Percentiles rank a stretch among this genome's conserved stretches.
These are phyloP conservation scores for Salix exigua DNA, from an alignment of 345 rosid species.

Conservation along the genomic window DNA sequence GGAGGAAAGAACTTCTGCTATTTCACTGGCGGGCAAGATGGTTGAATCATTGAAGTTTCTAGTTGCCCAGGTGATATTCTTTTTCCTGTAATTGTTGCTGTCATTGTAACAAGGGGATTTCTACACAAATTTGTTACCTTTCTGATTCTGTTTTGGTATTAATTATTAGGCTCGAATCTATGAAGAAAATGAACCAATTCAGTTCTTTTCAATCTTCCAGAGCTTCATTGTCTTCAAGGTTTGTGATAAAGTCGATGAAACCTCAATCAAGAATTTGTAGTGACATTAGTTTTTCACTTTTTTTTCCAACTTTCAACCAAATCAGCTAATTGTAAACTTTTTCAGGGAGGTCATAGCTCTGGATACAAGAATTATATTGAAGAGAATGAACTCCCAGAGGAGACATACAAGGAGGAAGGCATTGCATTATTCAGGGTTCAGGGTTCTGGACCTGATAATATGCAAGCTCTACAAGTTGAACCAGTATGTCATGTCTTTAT, in stretches of 20 bases:
- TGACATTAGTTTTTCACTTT: not conserved
- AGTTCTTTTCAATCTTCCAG: constrained; percentile 84
- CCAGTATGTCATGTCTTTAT: constrained; percentile 50
- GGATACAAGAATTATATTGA: constrained; percentile 73
- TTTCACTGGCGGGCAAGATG: constrained; percentile 78
- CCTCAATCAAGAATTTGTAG: not conserved
- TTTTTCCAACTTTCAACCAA: not conserved
- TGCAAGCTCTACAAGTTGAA: constrained; percentile 99
- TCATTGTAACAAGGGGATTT: constrained; percentile 3
- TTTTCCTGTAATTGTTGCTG: constrained; percentile 5
- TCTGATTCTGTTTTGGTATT: constrained; percentile 20
- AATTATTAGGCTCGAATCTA: constrained; percentile 67
- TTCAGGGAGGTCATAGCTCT: constrained; percentile 88
- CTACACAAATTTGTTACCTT: constrained; percentile 2
- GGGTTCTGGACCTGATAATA: constrained; percentile 97
- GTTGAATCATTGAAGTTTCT: constrained; percentile 81
- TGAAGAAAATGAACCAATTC: constrained; percentile 93
- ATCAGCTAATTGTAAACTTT: constrained; percentile 14
- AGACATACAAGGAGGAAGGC: constrained; percentile 71
- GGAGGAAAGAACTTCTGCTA: constrained; percentile 26
- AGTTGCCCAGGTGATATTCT: constrained; percentile 64
- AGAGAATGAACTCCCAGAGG: constrained; percentile 75
- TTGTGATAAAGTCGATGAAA: constrained; percentile 16
- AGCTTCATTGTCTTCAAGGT: constrained; percentile 90
- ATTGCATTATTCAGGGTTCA: constrained; percentile 82